Conservation (phyloP, 257 asterid genomes). For the Solanum lycopersicoides region DNA sequence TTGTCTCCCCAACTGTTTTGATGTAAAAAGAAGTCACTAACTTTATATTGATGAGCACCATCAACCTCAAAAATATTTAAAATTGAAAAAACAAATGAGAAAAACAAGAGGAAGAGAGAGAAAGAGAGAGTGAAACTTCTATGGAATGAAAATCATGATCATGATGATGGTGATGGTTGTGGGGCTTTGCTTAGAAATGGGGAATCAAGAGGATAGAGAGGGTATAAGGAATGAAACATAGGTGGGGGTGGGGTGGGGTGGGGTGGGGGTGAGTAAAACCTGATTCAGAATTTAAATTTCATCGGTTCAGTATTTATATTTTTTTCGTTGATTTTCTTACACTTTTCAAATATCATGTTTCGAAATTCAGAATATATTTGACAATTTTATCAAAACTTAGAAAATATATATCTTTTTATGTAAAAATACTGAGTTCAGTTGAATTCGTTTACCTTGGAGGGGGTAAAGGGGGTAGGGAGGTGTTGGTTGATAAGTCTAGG, state of each 20-base stretch:
- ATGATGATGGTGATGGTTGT: conserved; percentile 40
- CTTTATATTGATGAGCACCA: conserved; percentile 19
- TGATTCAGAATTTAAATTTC: background rate
- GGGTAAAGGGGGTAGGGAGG: background rate
- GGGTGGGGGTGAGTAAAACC: background rate
- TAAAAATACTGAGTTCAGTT: background rate
- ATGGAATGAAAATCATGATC: conserved; percentile 31
- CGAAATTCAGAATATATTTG: background rate
- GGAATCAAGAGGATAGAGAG: conserved; percentile 7
- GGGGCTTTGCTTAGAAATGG: conserved; percentile 64
- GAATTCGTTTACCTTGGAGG: background rate
- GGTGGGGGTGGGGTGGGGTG: background rate
- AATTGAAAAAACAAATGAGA: background rate
- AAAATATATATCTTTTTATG: background rate
- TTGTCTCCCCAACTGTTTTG: conserved; percentile 32
- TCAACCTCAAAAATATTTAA: background rate
- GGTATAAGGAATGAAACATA: background rate
- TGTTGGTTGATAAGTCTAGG: conserved; percentile 35
- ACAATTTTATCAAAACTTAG: background rate
- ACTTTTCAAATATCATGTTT: background rate
- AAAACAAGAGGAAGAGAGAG: background rate
- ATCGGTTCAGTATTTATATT: background rate
- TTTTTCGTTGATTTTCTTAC: rapidly evolving
- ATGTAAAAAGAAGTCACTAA: conserved; percentile 26
- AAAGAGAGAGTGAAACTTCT: conserved; percentile 9